These are phyloP conservation scores for Deinandra increscens DNA, from an alignment of 129 eudicot species.

Conservation along the genomic window DNA sequence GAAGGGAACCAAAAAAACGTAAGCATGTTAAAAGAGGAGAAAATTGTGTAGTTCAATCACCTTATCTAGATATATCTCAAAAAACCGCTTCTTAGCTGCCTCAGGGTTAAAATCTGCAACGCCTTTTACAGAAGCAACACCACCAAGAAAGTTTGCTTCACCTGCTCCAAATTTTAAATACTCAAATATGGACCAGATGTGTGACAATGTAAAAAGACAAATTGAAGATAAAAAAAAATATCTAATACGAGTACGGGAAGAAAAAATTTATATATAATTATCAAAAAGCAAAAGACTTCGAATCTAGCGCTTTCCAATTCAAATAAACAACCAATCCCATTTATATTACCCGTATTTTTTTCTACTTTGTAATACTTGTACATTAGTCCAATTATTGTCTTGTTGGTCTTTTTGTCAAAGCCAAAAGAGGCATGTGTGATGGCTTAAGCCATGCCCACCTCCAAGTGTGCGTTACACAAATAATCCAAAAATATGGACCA, in stretches of 20 bases:
- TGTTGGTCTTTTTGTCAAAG: neutral
- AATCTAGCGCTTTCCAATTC: neutral
- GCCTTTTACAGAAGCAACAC: slow-evolving; percentile 86
- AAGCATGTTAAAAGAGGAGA: neutral
- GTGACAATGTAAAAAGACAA: slow-evolving; percentile 15
- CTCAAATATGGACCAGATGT: slow-evolving; percentile 12
- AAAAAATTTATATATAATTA: neutral
- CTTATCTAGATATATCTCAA: slow-evolving; percentile 89
- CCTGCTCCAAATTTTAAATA: slow-evolving; percentile 45
- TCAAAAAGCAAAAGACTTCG: neutral
- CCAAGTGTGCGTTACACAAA: neutral
- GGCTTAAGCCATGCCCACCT: neutral
- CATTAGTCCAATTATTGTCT: neutral
- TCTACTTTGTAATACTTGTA: neutral
- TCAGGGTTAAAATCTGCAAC: slow-evolving; percentile 68
- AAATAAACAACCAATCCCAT: neutral
- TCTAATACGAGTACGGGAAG: neutral
- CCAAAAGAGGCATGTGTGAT: neutral
- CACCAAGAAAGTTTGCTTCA: slow-evolving; percentile 96
- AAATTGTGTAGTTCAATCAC: slow-evolving; percentile 36
- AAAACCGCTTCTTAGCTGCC: slow-evolving; percentile 90
- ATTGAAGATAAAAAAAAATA: neutral
- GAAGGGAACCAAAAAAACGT: neutral
- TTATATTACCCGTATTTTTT: neutral
- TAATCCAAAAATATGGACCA: no score